phyloP scores from a whole-genome alignment of 768 basidiomycete genomes.

The Suillus brevipes region DNA sequence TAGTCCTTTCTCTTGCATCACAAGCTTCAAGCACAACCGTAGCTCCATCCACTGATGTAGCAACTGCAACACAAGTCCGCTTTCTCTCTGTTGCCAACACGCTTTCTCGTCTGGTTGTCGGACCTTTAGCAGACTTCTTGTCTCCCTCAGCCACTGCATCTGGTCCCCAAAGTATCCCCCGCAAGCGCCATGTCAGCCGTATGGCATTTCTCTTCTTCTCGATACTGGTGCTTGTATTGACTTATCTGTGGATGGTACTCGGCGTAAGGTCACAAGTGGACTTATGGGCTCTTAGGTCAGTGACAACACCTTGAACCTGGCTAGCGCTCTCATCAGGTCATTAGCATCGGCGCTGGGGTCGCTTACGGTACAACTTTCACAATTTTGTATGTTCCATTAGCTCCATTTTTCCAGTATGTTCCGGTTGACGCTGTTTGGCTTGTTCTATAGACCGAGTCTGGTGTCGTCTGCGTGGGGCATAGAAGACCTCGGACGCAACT shows the following conservation, averaged over 20 bases:
- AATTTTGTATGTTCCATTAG: conserved; percentile 52
- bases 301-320: conserved; percentile 3
- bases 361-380: conserved; percentile 75
- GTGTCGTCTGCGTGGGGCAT: conserved; percentile 73
- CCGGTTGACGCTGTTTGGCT: conserved; percentile 4
- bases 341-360: conserved; percentile 63
- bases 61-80: conserved; percentile 65
- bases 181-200: conserved; percentile 61
- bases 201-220: conserved; percentile 57
- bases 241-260: conserved; percentile 57
- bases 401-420: not conserved
- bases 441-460: conserved; percentile 59
- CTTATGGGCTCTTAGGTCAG: conserved; percentile 73
- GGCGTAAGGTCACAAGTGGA: conserved; percentile 47
- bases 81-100: conserved; percentile 73
- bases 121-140: conserved; percentile 70
- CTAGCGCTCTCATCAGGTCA: conserved; percentile 3
- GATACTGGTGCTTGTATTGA: conserved; percentile 46
- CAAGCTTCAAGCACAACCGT: conserved; percentile 12
- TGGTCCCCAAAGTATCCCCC: conserved; percentile 36
- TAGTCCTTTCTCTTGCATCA: conserved; percentile 62
- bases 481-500: conserved; percentile 72
- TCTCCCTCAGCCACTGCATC: conserved; percentile 57
- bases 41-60: conserved; percentile 31
- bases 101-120: conserved; percentile 62